These are phyloP conservation scores for Vachellia pachyceras DNA, from an alignment of 306 rosid genomes.

Conservation along the genomic window DNA sequence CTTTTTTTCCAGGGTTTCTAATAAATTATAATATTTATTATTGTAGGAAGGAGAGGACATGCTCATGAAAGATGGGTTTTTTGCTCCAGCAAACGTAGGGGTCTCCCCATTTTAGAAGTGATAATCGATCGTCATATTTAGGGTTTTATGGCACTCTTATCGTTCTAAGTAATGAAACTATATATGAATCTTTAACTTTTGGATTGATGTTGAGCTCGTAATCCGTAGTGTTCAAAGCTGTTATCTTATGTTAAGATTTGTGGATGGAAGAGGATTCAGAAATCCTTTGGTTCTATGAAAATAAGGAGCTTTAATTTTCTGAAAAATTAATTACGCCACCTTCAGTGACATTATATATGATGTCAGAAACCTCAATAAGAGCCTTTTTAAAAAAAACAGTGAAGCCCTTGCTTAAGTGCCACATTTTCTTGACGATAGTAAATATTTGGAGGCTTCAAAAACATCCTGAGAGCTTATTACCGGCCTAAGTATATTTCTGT, in stretches of 20 bases:
- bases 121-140: background rate
- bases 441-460: background rate
- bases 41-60: slow-evolving; percentile 82
- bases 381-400: too few relatives aligned
- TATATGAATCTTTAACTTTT: slow-evolving; percentile 11
- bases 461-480: background rate
- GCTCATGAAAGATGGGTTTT: slow-evolving; percentile 76
- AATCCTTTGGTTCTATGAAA: slow-evolving; percentile 2
- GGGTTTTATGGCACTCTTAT: slow-evolving; percentile 23
- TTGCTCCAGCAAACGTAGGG: slow-evolving; percentile 63
- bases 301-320: background rate
- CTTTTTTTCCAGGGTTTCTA: slow-evolving; percentile 32
- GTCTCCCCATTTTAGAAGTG: slow-evolving; percentile 71
- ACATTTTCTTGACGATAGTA: background rate
- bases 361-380: background rate
- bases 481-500: too few relatives aligned
- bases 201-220: slow-evolving; percentile 47
- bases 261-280: slow-evolving; percentile 18
- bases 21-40: slow-evolving; percentile 12
- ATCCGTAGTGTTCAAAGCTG: slow-evolving; percentile 36
- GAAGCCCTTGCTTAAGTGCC: background rate
- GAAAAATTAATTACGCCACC: background rate
- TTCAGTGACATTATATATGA: background rate
- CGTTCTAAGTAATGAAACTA: slow-evolving; percentile 35
- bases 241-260: slow-evolving; percentile 30